phyloP scores from a whole-genome alignment of 768 basidiomycete genomes.

The Kwoniella shandongensis region DNA sequence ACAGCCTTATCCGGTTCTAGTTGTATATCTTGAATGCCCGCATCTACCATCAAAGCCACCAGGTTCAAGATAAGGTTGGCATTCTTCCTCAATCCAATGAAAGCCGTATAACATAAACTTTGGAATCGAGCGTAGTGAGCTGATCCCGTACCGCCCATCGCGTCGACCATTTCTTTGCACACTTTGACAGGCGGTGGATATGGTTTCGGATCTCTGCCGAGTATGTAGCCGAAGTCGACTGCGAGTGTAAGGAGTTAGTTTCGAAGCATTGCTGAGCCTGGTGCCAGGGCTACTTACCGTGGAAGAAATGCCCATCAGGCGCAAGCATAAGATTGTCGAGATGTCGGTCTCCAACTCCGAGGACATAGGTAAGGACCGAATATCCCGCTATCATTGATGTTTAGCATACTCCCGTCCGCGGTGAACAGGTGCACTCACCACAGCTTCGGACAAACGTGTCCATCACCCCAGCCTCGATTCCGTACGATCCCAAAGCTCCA shows the following conservation, averaged over 20 bases:
- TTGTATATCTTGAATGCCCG: slow-evolving; percentile 96
- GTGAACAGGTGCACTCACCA: slow-evolving; percentile 61
- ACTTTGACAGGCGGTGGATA: slow-evolving; percentile 98
- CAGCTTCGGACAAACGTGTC: slow-evolving; percentile 97
- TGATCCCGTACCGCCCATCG: slow-evolving; percentile 95
- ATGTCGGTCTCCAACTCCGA: slow-evolving; percentile 96
- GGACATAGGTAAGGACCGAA: slow-evolving; percentile 91
- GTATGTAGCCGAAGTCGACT: slow-evolving; percentile 99
- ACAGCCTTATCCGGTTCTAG: slow-evolving; percentile 60
- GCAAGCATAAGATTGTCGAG: slow-evolving; percentile 89
- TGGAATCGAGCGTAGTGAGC: slow-evolving; percentile 97
- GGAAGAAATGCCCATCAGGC: slow-evolving; percentile 98
- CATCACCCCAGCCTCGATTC: slow-evolving; percentile 89
- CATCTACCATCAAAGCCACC: slow-evolving; percentile 94
- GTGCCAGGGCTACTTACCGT: slow-evolving; percentile 61
- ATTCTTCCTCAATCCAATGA: slow-evolving; percentile 91
- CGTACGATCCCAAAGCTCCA: slow-evolving; percentile 88
- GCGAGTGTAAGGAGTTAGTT: not conserved
- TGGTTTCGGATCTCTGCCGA: slow-evolving; percentile 95
- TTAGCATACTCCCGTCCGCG: not conserved
- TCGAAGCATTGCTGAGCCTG: not conserved
- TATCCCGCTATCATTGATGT: slow-evolving; percentile 74
- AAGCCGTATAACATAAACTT: slow-evolving; percentile 95
- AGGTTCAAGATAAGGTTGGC: slow-evolving; percentile 96
- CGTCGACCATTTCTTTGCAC: slow-evolving; percentile 99